These are phyloP conservation scores for Jamesozyma jinghongensis DNA, from an alignment of 805 yeast species.

Conservation along the genomic window DNA sequence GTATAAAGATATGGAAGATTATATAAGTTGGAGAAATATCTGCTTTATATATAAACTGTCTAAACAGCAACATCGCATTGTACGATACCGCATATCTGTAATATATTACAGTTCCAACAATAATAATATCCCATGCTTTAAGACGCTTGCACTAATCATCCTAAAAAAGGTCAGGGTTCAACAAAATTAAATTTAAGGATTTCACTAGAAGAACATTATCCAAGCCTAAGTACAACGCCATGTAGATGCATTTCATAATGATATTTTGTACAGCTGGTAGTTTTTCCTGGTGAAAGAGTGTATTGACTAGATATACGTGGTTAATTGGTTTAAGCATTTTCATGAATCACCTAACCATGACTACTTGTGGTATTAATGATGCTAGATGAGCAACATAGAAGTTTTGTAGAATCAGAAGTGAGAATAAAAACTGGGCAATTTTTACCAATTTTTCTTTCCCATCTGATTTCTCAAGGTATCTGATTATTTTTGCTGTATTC, in stretches of 20 bases:
- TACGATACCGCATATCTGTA: no score
- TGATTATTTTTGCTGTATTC: conserved; percentile 34
- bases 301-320: conserved; percentile 59
- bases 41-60: no score
- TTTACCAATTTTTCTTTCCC: conserved; percentile 80
- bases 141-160: no score
- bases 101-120: no score
- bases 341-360: conserved; percentile 70
- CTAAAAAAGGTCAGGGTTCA: conserved; percentile 42
- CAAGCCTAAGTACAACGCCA: conserved; percentile 50
- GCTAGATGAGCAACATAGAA: conserved; percentile 34
- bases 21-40: no score
- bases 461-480: conserved; percentile 54
- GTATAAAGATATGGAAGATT: no score
- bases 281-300: conserved; percentile 58
- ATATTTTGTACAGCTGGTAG: conserved; percentile 14
- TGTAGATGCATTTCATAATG: conserved; percentile 47
- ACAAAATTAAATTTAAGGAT: conserved; percentile 39
- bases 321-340: conserved; percentile 73
- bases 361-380: conserved; percentile 34
- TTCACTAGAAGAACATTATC: conserved; percentile 54
- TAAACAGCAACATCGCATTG: no score
- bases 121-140: no score
- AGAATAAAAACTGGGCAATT: conserved; percentile 58
- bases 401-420: conserved; percentile 41